Evolutionary conservation across 1,139 yeast species (phyloP).

Genomic region (Suhomyces wounanorum): DNA sequence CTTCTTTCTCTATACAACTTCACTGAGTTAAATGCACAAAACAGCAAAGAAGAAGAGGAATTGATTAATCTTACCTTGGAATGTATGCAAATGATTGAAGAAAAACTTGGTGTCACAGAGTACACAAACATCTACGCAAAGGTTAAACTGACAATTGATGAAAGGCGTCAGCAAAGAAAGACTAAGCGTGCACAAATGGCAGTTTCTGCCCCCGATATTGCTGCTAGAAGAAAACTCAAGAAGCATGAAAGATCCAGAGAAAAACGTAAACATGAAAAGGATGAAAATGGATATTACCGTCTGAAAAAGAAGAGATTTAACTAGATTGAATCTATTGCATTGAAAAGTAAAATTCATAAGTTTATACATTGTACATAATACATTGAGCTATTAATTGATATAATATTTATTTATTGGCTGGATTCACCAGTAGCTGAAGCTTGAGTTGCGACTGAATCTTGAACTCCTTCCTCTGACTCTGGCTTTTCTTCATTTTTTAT

Average conservation of each 20-base stretch:
- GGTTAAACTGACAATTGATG: slow-evolving; percentile 60
- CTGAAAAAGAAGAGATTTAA: slow-evolving; percentile 55
- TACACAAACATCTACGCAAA: slow-evolving; percentile 65
- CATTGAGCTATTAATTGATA: slow-evolving; percentile 1
- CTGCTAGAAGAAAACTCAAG: slow-evolving; percentile 73
- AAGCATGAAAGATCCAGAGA: slow-evolving; percentile 77
- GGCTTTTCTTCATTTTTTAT: background rate
- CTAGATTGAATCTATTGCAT: background rate
- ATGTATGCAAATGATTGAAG: slow-evolving; percentile 67
- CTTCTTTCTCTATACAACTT: slow-evolving; percentile 63
- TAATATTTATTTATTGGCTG: background rate
- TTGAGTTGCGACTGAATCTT: background rate
- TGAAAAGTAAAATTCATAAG: background rate
- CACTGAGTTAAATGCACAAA: slow-evolving; percentile 45
- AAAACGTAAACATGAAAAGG: slow-evolving; percentile 72
- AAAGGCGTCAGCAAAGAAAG: slow-evolving; percentile 73
- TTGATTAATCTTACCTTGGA: slow-evolving; percentile 64
- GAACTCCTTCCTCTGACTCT: background rate
- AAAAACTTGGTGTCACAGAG: slow-evolving; percentile 70
- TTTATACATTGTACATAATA: slow-evolving; percentile 2
- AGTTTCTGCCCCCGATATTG: slow-evolving; percentile 74
- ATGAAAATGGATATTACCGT: slow-evolving; percentile 75
- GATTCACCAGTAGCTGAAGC: background rate
- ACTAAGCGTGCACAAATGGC: slow-evolving; percentile 77
- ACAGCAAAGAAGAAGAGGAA: slow-evolving; percentile 47